phyloP scores from a whole-genome alignment of 2,329 filamentous ascomycete species.

The Aspergillus fructus region DNA sequence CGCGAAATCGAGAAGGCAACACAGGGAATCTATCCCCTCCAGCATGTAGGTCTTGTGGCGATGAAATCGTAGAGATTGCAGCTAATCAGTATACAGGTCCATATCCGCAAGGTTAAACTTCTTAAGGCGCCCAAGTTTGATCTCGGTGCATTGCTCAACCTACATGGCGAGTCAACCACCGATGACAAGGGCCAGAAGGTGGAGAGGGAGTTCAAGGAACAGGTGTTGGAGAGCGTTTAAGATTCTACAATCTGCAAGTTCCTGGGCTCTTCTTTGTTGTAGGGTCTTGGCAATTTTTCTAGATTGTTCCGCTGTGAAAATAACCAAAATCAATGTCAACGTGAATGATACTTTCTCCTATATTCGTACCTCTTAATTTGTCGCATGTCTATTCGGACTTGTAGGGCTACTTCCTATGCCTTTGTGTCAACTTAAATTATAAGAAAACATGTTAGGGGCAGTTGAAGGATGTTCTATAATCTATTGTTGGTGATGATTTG shows the following conservation, averaged over 20 bases:
- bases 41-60: constrained; percentile 72
- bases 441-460: too few species aligned
- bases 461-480: too few species aligned
- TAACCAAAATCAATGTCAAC: constrained; percentile 9
- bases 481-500: too few species aligned
- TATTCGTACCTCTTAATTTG: not conserved
- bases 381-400: too few species aligned
- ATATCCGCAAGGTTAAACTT: constrained; percentile 99
- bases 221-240: constrained; percentile 92
- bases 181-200: constrained; percentile 98
- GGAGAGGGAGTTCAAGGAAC: constrained; percentile 99
- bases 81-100: constrained; percentile 67
- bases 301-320: constrained; percentile 9
- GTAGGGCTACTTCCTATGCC: too few species aligned
- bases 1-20: constrained; percentile 99
- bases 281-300: not conserved
- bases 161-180: constrained; percentile 95
- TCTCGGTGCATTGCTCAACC: constrained; percentile 88
- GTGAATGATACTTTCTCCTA: constrained; percentile 9
- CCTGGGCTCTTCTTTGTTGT: constrained; percentile 61
- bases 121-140: constrained; percentile 99
- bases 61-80: not conserved
- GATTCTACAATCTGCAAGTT: constrained; percentile 63
- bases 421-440: too few species aligned
- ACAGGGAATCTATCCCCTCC: constrained; percentile 98